phyloP scores from a whole-genome alignment of 2,329 filamentous ascomycete genomes.

The Leptographium wingfieldii region DNA sequence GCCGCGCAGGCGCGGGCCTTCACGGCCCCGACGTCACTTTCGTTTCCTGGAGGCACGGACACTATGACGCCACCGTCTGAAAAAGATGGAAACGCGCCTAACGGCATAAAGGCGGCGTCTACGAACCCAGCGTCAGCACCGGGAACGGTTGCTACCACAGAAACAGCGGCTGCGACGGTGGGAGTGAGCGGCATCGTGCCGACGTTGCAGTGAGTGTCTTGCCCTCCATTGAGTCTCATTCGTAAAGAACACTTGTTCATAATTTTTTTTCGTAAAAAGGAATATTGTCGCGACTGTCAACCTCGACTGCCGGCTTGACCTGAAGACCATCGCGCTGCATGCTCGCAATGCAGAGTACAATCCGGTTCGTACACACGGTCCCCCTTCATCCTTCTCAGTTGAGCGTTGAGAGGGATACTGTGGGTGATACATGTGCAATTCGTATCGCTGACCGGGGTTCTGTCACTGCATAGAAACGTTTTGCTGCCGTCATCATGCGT shows the following conservation, averaged over 20 bases:
- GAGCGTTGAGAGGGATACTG: neutral
- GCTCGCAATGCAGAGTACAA: conserved; percentile 98
- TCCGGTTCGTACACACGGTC: conserved; percentile 30
- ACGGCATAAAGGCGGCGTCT: conserved; percentile 9
- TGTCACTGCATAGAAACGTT: conserved; percentile 51
- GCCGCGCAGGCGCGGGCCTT: conserved; percentile 92
- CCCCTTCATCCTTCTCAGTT: neutral
- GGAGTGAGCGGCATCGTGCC: conserved; percentile 85
- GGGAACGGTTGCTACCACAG: conserved; percentile 7
- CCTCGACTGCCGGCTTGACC: conserved; percentile 89
- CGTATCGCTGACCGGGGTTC: neutral
- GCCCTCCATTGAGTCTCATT: neutral
- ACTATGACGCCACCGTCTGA: conserved; percentile 13
- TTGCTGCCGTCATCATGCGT: conserved; percentile 98
- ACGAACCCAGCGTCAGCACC: conserved; percentile 8
- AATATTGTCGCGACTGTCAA: conserved; percentile 99
- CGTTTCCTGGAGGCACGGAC: conserved; percentile 55
- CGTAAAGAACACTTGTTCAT: conserved; percentile 13
- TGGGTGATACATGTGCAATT: neutral
- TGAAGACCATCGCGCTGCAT: conserved; percentile 98
- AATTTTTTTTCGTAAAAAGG: conserved; percentile 38
- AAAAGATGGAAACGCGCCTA: conserved; percentile 12
- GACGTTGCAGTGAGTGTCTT: conserved; percentile 83
- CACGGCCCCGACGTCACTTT: conserved; percentile 82
- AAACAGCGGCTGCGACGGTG: conserved; percentile 54